These are phyloP conservation scores for Hyaloscypha bicolor DNA, from an alignment of 495 filamentous ascomycete species.

Conservation along the genomic window DNA sequence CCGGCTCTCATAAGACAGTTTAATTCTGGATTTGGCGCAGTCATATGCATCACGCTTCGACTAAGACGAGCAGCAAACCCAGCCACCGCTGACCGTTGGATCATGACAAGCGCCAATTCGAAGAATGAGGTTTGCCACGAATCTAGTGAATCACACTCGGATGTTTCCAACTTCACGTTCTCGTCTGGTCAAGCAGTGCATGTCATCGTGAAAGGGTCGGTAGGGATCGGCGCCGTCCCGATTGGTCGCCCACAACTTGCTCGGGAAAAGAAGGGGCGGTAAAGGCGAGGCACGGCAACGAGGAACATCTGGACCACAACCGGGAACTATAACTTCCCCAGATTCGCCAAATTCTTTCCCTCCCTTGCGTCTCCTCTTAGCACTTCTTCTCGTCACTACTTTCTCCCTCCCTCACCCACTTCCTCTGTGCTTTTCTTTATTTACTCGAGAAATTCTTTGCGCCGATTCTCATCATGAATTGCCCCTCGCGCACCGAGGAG, in stretches of 20 bases:
- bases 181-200: background rate
- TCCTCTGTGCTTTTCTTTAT: background rate
- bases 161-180: background rate
- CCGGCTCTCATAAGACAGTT: too few species aligned
- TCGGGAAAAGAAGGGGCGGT: background rate
- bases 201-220: background rate
- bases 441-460: background rate
- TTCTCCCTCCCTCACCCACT: background rate
- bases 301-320: background rate
- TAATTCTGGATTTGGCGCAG: too few species aligned
- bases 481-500: conserved; percentile 56
- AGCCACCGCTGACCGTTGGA: background rate
- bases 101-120: background rate
- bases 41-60: background rate
- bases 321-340: background rate
- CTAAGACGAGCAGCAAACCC: background rate
- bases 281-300: background rate
- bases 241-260: background rate
- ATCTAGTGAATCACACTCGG: background rate
- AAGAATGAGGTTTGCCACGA: background rate
- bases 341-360: background rate
- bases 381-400: background rate
- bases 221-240: background rate
- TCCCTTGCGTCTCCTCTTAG: background rate
- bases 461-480: conserved; percentile 45